These are phyloP conservation scores for Piper longum DNA, from an alignment of 164 flowering plant species.

Conservation along the genomic window DNA sequence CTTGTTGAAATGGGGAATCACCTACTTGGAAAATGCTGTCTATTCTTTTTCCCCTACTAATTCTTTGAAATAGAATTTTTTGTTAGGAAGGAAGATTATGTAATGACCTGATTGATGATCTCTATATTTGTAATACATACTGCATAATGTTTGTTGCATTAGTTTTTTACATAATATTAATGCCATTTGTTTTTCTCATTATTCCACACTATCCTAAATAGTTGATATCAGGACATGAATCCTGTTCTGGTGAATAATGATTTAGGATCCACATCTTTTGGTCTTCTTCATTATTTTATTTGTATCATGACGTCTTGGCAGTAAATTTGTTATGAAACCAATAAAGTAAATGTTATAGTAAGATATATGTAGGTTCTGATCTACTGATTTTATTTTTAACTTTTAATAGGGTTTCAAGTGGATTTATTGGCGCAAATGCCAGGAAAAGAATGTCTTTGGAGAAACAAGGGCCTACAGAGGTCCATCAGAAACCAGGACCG, in stretches of 20 bases:
- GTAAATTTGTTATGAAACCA: too few species aligned
- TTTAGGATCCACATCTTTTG: too few species aligned
- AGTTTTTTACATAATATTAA: too few species aligned
- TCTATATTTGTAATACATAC: background rate
- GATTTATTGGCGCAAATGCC: slow-evolving; percentile 54
- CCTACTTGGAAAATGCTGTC: background rate
- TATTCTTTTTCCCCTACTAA: background rate
- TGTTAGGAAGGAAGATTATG: too few species aligned
- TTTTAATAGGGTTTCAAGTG: slow-evolving; percentile 42
- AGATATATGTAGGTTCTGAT: background rate
- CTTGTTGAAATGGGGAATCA: background rate
- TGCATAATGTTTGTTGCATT: background rate
- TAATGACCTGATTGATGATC: background rate
- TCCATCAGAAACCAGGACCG: slow-evolving; percentile 93
- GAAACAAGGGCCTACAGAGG: slow-evolving; percentile 80
- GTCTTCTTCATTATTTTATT: too few species aligned
- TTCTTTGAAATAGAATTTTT: background rate
- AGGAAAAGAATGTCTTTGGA: slow-evolving; percentile 56
- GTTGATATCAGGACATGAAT: too few species aligned
- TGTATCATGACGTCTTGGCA: too few species aligned
- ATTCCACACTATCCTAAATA: too few species aligned
- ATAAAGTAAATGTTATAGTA: background rate
- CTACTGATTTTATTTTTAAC: background rate
- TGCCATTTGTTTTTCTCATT: too few species aligned
- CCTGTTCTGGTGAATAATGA: too few species aligned